Percentiles rank a stretch among this genome's conserved stretches.
phyloP scores from a whole-genome alignment of 371 early-diverging fungal species.

The Haplosporangium sp. region DNA sequence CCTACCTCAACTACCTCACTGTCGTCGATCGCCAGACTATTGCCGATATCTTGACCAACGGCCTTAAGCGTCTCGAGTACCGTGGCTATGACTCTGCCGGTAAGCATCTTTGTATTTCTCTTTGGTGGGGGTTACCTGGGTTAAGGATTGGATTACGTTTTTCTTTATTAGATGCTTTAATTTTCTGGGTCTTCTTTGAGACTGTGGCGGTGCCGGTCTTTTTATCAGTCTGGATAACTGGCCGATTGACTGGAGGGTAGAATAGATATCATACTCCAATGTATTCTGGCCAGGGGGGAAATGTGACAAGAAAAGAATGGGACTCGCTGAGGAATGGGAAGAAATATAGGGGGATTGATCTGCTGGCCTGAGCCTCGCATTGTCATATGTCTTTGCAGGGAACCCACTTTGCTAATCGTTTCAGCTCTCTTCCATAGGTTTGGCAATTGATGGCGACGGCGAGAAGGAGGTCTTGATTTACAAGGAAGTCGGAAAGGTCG shows the following conservation, averaged over 20 bases:
- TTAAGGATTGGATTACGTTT: background rate
- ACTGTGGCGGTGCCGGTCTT: too few relatives aligned
- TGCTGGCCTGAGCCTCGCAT: background rate
- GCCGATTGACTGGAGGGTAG: too few relatives aligned
- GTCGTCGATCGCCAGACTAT: constrained; percentile 90
- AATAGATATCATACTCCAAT: too few relatives aligned
- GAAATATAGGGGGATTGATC: background rate
- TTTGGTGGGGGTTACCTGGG: background rate
- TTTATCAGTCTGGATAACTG: too few relatives aligned
- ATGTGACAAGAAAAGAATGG: too few relatives aligned
- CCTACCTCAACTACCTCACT: constrained; percentile 92
- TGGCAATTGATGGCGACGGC: constrained; percentile 92
- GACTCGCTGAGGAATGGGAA: too few relatives aligned
- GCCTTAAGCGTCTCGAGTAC: constrained; percentile 98
- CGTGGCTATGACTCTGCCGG: constrained; percentile 99
- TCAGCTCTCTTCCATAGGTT: constrained; percentile 84
- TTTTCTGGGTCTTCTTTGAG: too few relatives aligned
- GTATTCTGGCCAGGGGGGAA: too few relatives aligned
- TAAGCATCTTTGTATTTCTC: constrained; percentile 37
- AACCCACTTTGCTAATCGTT: background rate
- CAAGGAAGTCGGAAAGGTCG: constrained; percentile 98
- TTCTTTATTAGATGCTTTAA: background rate
- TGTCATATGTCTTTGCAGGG: background rate
- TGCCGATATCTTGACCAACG: constrained; percentile 91
- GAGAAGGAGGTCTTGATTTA: constrained; percentile 81